A percentile compares a stretch with the other conserved stretches of the same genome.
Conservation (phyloP, 768 basidiomycete species). For the Boletus rex-veris region DNA sequence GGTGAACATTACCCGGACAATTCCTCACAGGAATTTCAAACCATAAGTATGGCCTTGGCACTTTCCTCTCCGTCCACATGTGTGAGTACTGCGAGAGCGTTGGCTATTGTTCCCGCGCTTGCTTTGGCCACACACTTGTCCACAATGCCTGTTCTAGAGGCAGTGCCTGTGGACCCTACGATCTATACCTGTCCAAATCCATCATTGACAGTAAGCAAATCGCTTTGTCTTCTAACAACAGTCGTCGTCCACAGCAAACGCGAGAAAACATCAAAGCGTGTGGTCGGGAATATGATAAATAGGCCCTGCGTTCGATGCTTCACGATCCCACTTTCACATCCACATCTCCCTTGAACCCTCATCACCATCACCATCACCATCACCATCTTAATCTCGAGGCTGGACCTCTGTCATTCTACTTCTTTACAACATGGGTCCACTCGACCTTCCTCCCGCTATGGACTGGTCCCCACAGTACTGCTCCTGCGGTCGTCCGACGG, state of each 20-base stretch:
- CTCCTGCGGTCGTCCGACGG: conserved; percentile 25
- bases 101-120: not conserved
- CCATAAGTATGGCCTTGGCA: not conserved
- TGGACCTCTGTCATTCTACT: not conserved
- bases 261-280: conserved; percentile 5
- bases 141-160: conserved; percentile 1
- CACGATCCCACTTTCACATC: not conserved
- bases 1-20: too few relatives aligned
- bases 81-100: not conserved
- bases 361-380: too few relatives aligned
- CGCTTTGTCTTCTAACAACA: conserved; percentile 11
- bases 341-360: not conserved
- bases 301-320: not conserved
- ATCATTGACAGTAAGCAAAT: not conserved
- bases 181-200: not conserved
- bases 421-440: not conserved
- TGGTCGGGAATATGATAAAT: conserved; percentile 11
- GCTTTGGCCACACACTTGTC: not conserved
- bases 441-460: conserved; percentile 3
- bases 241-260: conserved; percentile 6
- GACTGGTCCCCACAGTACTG: conserved; percentile 18
- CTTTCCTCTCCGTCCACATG: not conserved
- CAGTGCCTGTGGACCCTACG: conserved; percentile 1
- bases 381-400: not conserved
- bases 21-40: too few relatives aligned